A percentile compares a stretch with the other conserved stretches of the same genome.
Conservation (phyloP, 345 rosid species). For the Citrus unshiu region DNA sequence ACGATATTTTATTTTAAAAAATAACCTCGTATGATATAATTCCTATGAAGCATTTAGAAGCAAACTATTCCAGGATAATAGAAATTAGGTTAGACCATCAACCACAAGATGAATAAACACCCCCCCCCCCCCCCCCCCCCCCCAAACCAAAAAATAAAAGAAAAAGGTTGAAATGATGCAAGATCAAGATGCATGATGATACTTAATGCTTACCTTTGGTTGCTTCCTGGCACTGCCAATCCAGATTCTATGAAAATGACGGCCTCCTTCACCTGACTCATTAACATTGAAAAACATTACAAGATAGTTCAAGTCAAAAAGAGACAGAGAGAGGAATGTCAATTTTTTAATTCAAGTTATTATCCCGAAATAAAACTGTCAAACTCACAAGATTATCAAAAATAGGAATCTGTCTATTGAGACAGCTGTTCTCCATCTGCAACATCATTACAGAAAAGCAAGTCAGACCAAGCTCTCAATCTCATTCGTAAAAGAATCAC, state of each 20-base stretch:
- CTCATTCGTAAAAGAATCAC: not conserved
- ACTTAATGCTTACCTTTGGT: conserved; percentile 49
- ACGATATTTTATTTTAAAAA: not conserved
- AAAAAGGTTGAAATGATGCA: not conserved
- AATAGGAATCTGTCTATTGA: conserved; percentile 37
- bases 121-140: too few species aligned
- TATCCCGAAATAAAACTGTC: not conserved
- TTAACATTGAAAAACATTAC: conserved; percentile 13
- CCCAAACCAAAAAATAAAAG: too few species aligned
- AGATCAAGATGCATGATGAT: not conserved
- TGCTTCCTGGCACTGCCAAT: conserved; percentile 36
- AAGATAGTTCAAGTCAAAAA: not conserved
- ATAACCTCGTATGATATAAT: not conserved
- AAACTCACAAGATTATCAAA: conserved; percentile 65
- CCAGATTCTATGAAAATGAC: conserved; percentile 38
- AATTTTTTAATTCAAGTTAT: not conserved
- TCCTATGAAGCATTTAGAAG: not conserved
- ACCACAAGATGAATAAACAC: not conserved
- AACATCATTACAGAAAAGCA: conserved; percentile 17
- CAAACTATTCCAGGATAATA: not conserved
- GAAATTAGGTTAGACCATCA: not conserved
- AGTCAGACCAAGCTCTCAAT: conserved; percentile 10
- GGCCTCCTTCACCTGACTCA: conserved; percentile 67
- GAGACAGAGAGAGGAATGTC: not conserved
- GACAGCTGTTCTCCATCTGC: conserved; percentile 75